Evolutionary conservation across 179 eudicot genomes (phyloP).

Genomic region (Silene coronaria): DNA sequence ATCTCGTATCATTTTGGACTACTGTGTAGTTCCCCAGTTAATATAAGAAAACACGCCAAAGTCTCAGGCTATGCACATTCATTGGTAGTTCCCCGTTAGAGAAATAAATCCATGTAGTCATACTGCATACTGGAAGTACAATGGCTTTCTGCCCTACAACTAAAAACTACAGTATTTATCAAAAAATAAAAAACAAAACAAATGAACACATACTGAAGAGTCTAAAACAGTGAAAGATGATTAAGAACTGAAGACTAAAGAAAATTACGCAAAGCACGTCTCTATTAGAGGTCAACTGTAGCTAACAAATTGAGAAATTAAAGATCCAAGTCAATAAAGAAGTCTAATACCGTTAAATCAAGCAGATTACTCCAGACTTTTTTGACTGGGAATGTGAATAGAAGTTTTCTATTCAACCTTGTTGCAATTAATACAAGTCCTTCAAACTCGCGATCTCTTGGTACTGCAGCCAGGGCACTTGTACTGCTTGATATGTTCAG

Average conservation of each 20-base stretch:
- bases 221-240: background rate
- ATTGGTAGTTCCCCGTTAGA: too few relatives aligned
- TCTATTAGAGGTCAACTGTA: constrained; percentile 9
- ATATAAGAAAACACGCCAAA: too few relatives aligned
- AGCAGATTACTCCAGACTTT: constrained; percentile 25
- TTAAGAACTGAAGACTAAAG: constrained; percentile 1
- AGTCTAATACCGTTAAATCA: constrained; percentile 15
- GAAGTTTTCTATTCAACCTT: constrained; percentile 21
- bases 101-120: too few relatives aligned
- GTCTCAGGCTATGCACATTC: too few relatives aligned
- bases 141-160: background rate
- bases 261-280: background rate
- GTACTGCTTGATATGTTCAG: constrained; percentile 76
- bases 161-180: background rate
- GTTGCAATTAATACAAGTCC: background rate
- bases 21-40: too few relatives aligned
- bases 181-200: too few relatives aligned
- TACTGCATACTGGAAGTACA: background rate
- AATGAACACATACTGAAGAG: background rate
- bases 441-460: constrained; percentile 51
- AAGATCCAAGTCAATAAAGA: constrained; percentile 10
- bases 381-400: constrained; percentile 15
- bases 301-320: constrained; percentile 16
- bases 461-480: constrained; percentile 72
- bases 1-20: too few relatives aligned